phyloP scores from a whole-genome alignment of 208 protist genomes.

The Acanthamoeba royreba region DNA sequence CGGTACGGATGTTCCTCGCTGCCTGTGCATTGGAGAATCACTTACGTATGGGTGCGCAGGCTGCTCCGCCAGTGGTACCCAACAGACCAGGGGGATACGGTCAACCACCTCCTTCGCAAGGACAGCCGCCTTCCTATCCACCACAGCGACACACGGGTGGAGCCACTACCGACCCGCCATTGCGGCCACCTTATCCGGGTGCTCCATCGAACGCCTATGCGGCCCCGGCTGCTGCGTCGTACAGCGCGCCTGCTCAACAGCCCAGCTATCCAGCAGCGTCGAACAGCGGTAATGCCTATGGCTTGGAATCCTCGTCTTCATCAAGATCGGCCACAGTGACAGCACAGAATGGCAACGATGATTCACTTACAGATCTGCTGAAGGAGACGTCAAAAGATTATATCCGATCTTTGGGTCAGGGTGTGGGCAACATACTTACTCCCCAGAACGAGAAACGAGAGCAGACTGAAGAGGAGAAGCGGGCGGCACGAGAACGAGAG shows the following conservation, averaged over 20 bases:
- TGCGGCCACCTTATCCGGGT: too few relatives aligned
- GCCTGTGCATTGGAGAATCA: too few relatives aligned
- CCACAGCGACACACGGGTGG: too few relatives aligned
- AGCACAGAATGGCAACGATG: not conserved
- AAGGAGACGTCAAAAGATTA: conserved; percentile 19
- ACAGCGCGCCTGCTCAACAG: not conserved
- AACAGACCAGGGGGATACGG: not conserved
- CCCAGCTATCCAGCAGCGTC: too few relatives aligned
- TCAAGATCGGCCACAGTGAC: too few relatives aligned
- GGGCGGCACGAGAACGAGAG: not conserved
- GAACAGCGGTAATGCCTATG: too few relatives aligned
- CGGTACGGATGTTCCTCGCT: too few relatives aligned
- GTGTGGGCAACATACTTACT: not conserved
- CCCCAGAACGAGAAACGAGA: not conserved
- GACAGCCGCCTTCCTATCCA: too few relatives aligned
- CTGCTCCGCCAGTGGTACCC: not conserved
- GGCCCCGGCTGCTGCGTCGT: not conserved
- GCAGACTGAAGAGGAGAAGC: not conserved
- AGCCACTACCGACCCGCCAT: too few relatives aligned
- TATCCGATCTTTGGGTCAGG: not conserved
- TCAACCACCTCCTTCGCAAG: not conserved
- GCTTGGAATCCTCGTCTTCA: too few relatives aligned
- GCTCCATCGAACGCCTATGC: not conserved
- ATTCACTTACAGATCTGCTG: not conserved
- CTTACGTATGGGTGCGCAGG: too few relatives aligned